A percentile compares a stretch with the other conserved stretches of the same genome.
Evolutionary conservation across 148 eudicot species (phyloP).

Genomic region (Amaranthus hypochondriacus): DNA sequence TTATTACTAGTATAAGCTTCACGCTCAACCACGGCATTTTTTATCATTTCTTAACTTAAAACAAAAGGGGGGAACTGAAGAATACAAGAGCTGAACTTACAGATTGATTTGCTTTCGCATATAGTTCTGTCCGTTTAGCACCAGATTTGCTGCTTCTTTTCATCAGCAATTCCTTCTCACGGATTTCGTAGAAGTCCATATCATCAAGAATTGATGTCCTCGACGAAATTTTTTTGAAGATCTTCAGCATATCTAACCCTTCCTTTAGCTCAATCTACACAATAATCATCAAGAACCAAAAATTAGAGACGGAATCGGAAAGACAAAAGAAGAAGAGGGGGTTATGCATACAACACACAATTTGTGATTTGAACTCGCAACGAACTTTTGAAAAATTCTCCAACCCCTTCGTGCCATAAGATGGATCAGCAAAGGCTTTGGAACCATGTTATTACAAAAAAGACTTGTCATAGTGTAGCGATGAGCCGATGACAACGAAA

Average conservation of each 20-base stretch:
- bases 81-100: conserved; percentile 31
- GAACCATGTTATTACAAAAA: not conserved
- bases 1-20: too few relatives aligned
- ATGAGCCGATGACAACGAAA: too few relatives aligned
- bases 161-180: conserved; percentile 51
- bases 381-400: too few relatives aligned
- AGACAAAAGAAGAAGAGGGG: not conserved
- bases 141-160: conserved; percentile 46
- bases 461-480: not conserved
- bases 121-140: conserved; percentile 28
- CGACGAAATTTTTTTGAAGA: conserved; percentile 56
- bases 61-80: not conserved
- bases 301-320: not conserved
- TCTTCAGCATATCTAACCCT: conserved; percentile 78
- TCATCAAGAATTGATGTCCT: conserved; percentile 67
- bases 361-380: too few relatives aligned
- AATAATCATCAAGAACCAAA: not conserved
- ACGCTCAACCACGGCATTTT: too few relatives aligned
- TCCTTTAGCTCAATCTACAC: conserved; percentile 66
- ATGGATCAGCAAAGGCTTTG: not conserved
- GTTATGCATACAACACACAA: not conserved
- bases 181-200: conserved; percentile 65
- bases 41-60: not conserved
- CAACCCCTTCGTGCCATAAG: not conserved
- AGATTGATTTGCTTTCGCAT: conserved; percentile 5